These are phyloP conservation scores for Clitocybe nebularis DNA, from an alignment of 1,284 basidiomycete species.

Conservation along the genomic window DNA sequence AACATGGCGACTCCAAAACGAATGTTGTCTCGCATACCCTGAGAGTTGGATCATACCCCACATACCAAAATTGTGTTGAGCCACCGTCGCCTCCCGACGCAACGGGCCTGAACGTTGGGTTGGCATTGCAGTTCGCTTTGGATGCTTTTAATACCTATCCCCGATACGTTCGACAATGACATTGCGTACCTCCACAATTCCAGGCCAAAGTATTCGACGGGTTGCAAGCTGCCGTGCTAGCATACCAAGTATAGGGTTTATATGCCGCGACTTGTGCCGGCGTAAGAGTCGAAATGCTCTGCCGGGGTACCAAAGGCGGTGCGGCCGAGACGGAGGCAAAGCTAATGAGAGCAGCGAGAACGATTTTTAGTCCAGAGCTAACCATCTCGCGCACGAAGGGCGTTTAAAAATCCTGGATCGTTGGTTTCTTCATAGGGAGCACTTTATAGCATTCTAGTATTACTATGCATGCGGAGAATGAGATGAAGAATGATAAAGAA, in stretches of 20 bases:
- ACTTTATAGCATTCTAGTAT: conserved; percentile 1
- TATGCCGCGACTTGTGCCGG: conserved; percentile 28
- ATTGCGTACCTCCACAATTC: conserved; percentile 20
- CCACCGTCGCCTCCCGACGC: conserved; percentile 51
- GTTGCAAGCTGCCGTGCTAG: conserved; percentile 22
- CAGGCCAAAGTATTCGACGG: conserved; percentile 20
- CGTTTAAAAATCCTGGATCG: not conserved
- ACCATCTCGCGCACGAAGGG: not conserved
- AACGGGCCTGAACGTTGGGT: conserved; percentile 26
- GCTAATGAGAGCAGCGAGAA: not conserved
- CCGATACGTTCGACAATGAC: not conserved
- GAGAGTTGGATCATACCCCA: conserved; percentile 37
- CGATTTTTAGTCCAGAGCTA: not conserved
- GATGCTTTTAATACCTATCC: not conserved
- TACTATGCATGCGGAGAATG: too few relatives aligned
- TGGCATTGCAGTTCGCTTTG: conserved; percentile 14
- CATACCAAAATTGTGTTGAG: conserved; percentile 39
- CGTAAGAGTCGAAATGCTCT: conserved; percentile 27
- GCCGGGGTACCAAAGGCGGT: conserved; percentile 1
- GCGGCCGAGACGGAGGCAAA: not conserved
- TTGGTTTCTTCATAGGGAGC: not conserved
- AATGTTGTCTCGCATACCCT: conserved; percentile 11
- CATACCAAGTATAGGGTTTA: conserved; percentile 33
- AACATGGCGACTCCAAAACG: not conserved
- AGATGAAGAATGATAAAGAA: too few relatives aligned